These are phyloP conservation scores for Wickerhamiella sergipiensis DNA, from an alignment of 805 yeast genomes.

Conservation along the genomic window DNA sequence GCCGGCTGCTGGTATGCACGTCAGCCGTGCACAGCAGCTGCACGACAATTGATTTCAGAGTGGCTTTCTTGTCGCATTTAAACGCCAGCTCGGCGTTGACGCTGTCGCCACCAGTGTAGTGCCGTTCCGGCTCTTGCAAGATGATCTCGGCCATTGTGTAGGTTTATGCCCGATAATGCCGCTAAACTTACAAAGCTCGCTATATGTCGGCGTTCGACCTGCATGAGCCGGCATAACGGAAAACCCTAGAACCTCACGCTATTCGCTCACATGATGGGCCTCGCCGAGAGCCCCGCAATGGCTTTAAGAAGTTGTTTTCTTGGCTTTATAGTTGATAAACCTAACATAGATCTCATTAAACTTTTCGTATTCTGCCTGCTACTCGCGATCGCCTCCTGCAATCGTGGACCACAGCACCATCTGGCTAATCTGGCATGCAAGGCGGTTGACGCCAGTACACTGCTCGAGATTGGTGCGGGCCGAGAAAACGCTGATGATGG, in stretches of 20 bases:
- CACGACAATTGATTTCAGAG: background rate
- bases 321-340: too few relatives aligned
- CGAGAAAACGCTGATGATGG: slow-evolving; percentile 28
- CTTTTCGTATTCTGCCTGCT: too few relatives aligned
- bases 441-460: slow-evolving; percentile 29
- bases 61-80: background rate
- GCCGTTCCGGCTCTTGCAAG: background rate
- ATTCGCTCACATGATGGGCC: background rate
- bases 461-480: slow-evolving; percentile 33
- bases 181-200: background rate
- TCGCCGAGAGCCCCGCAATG: too few relatives aligned
- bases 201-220: background rate
- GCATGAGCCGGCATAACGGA: background rate
- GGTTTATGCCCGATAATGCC: background rate
- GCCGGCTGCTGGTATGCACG: background rate
- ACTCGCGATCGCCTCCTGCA: background rate
- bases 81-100: background rate
- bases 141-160: background rate
- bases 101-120: background rate
- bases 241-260: background rate
- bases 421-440: slow-evolving; percentile 31
- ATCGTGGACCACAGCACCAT: slow-evolving; percentile 31
- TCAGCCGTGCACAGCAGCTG: background rate
- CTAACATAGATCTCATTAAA: too few relatives aligned
- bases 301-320: too few relatives aligned